Percentiles rank a stretch among this genome's conserved stretches.
These are phyloP conservation scores for Phaeosphaeria sp. DNA, from an alignment of 2,329 filamentous ascomycete genomes.

Conservation along the genomic window DNA sequence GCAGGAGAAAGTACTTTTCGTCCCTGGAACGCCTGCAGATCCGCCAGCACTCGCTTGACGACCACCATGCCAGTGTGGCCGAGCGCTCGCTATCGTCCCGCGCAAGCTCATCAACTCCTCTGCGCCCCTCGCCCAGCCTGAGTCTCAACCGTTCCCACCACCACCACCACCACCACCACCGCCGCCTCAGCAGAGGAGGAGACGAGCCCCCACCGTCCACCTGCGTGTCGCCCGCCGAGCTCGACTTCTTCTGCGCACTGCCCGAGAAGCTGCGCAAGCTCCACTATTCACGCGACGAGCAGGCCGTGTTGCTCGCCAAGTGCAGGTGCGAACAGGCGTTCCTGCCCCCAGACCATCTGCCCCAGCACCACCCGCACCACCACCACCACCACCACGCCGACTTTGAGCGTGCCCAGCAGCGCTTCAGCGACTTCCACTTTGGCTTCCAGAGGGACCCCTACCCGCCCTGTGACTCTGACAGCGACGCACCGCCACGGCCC, in stretches of 20 bases:
- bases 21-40: slow-evolving; percentile 74
- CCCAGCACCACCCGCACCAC: background rate
- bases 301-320: slow-evolving; percentile 61
- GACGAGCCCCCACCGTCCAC: background rate
- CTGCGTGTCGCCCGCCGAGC: slow-evolving; percentile 60
- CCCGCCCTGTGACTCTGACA: slow-evolving; percentile 3
- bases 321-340: slow-evolving; percentile 27
- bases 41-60: slow-evolving; percentile 55
- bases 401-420: slow-evolving; percentile 31
- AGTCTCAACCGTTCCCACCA: slow-evolving; percentile 42
- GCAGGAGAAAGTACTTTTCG: slow-evolving; percentile 72
- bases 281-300: slow-evolving; percentile 76
- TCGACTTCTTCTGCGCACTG: slow-evolving; percentile 72
- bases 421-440: slow-evolving; percentile 43
- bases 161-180: slow-evolving; percentile 34
- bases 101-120: slow-evolving; percentile 25
- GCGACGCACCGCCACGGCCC: background rate
- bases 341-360: slow-evolving; percentile 13
- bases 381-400: background rate
- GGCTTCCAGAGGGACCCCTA: slow-evolving; percentile 26
- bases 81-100: slow-evolving; percentile 34
- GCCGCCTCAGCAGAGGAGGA: slow-evolving; percentile 22
- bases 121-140: slow-evolving; percentile 27
- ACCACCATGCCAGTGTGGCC: slow-evolving; percentile 27
- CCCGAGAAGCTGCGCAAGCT: slow-evolving; percentile 76